These are phyloP conservation scores for Ilyonectria robusta DNA, from an alignment of 2,329 filamentous ascomycete species.

Conservation along the genomic window DNA sequence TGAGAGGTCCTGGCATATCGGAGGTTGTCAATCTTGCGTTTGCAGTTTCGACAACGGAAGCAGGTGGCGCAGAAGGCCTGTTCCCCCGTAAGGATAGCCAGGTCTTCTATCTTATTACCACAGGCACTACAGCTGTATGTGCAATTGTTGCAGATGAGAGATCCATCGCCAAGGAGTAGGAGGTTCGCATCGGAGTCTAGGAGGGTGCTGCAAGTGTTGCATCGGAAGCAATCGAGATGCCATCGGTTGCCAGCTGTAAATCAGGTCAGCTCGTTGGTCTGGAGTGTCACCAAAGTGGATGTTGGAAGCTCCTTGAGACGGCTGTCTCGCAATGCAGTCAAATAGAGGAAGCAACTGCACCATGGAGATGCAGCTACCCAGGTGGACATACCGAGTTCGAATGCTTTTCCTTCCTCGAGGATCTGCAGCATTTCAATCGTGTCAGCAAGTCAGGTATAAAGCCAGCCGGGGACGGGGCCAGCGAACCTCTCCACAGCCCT, in stretches of 20 bases:
- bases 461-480: conserved; percentile 10
- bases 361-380: neutral
- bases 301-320: conserved; percentile 31
- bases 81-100: conserved; percentile 96
- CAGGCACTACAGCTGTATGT: conserved; percentile 99
- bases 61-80: conserved; percentile 98
- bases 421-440: conserved; percentile 70
- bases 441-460: conserved; percentile 35
- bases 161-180: conserved; percentile 95
- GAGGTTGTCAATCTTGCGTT: conserved; percentile 98
- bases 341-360: conserved; percentile 7
- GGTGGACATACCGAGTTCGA: conserved; percentile 85
- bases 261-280: conserved; percentile 47
- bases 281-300: conserved; percentile 15
- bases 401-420: conserved; percentile 97
- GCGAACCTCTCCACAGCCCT: conserved; percentile 90
- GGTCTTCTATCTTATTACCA: conserved; percentile 96
- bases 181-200: conserved; percentile 99
- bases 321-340: conserved; percentile 19
- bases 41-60: conserved; percentile 98
- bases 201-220: conserved; percentile 93
- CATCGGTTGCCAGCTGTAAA: conserved; percentile 89
- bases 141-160: conserved; percentile 98
- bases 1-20: conserved; percentile 97
- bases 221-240: conserved; percentile 99